Evolutionary conservation across 2,329 filamentous ascomycete genomes (phyloP), one percentile per base, ranked within the genome.

Genomic region (Diaporthe citriasiana): DNA sequence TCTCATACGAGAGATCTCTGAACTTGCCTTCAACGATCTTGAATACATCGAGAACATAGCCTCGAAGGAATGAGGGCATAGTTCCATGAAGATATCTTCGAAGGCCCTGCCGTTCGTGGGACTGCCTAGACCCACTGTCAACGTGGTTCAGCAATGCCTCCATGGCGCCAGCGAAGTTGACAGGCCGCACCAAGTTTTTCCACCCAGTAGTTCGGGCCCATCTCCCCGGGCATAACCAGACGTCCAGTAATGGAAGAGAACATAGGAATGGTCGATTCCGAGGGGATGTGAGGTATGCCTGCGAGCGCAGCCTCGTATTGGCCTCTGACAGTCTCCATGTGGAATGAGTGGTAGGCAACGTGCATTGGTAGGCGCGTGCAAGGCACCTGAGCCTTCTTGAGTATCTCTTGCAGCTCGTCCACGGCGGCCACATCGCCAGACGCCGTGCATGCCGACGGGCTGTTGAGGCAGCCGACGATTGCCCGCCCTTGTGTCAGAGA

Each of bases 1-100:
- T 82, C 10, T 81, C 80, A 71, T 88, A 88, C 9, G 57, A 65
- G 1, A 72, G 19, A 22, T 72, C 56, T 0, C 40, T 63, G 25
- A 65, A 72, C 12, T 55, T 72, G 10, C 9, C 42, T 12, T 51
- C 47, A 2, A 6, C 42, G 45, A 25, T 53, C 33, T 55, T 42
- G 57, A 42, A 76, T 27, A 27, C 73, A 50, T 60, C 70, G 4
- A 72, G 25, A 17, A 72, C 47, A 27, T 72, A 72, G 47, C 70
- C 55, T 12, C 70, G 56, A 0, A 72, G 27, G 70, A 72, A 9
- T 72, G 70, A 5, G 70, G 70, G 25, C 70, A 57, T 0, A 72
- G 0, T 13, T 65, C 70, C 5, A 72, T 8, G n/a, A 72, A 72
- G 12, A 65, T 72, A 30, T 72, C 70, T 7, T 57, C 70, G 47